phyloP scores from a whole-genome alignment of 768 basidiomycete species.

The Neoboletus brunneissimus region DNA sequence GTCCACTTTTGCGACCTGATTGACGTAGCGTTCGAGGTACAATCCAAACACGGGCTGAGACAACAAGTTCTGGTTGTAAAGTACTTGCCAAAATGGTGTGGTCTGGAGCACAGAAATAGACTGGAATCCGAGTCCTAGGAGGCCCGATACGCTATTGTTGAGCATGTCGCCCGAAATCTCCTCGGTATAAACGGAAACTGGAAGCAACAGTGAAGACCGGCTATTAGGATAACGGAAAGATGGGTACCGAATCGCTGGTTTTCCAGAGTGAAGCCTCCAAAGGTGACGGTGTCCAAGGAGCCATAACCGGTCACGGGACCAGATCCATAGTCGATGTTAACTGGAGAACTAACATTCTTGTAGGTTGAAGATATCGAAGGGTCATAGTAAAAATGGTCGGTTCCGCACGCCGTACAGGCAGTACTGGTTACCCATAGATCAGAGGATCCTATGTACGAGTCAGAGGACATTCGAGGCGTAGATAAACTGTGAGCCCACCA shows the following conservation, averaged over 20 bases:
- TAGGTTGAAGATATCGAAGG: conserved; percentile 39
- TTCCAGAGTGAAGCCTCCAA: conserved; percentile 59
- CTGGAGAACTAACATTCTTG: conserved; percentile 13
- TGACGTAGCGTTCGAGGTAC: conserved; percentile 53
- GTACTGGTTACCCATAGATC: conserved; percentile 80
- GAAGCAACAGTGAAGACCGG: not conserved
- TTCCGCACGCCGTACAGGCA: conserved; percentile 42
- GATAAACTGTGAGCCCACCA: conserved; percentile 34
- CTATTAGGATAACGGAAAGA: not conserved
- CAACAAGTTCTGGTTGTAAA: conserved; percentile 42
- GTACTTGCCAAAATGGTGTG: conserved; percentile 61
- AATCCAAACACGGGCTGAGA: conserved; percentile 55
- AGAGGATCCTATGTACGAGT: conserved; percentile 39
- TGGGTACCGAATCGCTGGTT: conserved; percentile 54
- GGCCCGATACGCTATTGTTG: conserved; percentile 49
- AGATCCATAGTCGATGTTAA: conserved; percentile 63
- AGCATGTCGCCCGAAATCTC: conserved; percentile 15
- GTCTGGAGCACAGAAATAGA: conserved; percentile 52
- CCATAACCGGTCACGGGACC: conserved; percentile 57
- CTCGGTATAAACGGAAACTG: conserved; percentile 56
- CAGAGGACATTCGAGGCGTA: not conserved
- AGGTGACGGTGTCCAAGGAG: conserved; percentile 55
- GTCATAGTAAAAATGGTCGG: conserved; percentile 40
- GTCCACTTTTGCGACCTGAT: conserved; percentile 25
- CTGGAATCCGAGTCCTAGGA: conserved; percentile 69